Evolutionary conservation across 2,329 filamentous ascomycete genomes (phyloP), one percentile per base, ranked within the genome.

Genomic region (Cryphonectria japonica): DNA sequence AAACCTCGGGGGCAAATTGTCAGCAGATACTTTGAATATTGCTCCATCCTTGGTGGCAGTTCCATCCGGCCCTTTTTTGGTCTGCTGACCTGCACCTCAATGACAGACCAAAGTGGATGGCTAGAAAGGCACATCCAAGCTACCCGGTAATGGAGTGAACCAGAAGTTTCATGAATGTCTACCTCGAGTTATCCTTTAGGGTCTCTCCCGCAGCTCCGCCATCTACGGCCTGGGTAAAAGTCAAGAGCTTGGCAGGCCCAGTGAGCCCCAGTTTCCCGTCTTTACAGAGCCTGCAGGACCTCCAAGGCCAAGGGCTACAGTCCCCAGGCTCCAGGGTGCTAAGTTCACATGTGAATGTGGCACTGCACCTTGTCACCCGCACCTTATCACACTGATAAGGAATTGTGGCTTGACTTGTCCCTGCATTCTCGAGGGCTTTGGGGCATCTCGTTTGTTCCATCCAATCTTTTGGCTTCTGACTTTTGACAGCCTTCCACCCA

Each of bases 281-380:
- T 32, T 34, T 19, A 14, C 29, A 32, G 54, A 14, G 54, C 26
- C 34, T 59, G 26, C 14, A 59, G 54, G 54, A 14, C 54, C 26
- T 32, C 54, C 14, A 50, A n/a, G 9, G 46, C 22, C n/a, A 50
- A 22, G 19, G 22, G 19, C 22, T n/a, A 50, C 46, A 50, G 46
- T 19, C 46, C 5, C 7, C 46, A 41, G 34, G 34, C 29, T 62
- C 16, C 32, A 62, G 59, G 32, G 22, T 43, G 37, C 29, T 50
- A 41, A 26, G 63, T 65, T 65, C 29, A 50, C 63, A 65, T 65
- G 63, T 65, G 63, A 65, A 65, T 52, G 63, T 65, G 63, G 63
- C 41, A 50, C 46, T 50, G 46, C 46, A 11, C 46, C 41, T 43
- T 14, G 41, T 43, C 41, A 43, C 13, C 41, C 14, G 13, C 13